A percentile compares a stretch with the other conserved stretches of the same genome.
Evolutionary conservation across 305 asterid species (phyloP).

Genomic region (Fraxinus sp.): DNA sequence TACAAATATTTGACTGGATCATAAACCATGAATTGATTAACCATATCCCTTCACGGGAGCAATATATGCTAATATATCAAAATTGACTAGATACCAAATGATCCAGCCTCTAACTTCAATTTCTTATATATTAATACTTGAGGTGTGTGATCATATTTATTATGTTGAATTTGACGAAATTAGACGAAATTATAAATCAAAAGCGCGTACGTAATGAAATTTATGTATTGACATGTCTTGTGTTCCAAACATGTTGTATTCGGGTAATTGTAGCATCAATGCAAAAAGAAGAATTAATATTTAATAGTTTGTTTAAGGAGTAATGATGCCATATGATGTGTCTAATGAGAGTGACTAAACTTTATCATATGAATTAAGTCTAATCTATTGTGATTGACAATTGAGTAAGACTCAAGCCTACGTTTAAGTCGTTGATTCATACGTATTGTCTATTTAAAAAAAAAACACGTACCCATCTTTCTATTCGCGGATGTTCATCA

Average conservation of each 20-base stretch:
- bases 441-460: not conserved
- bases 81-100: not conserved
- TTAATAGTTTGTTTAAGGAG: not conserved
- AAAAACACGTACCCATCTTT: not conserved
- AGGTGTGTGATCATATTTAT: not conserved
- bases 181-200: not conserved
- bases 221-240: not conserved
- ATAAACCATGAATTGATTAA: not conserved
- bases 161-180: not conserved
- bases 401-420: not conserved
- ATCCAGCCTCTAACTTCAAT: conserved; percentile 12
- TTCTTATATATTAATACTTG: not conserved
- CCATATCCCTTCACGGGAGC: conserved; percentile 29
- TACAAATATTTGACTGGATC: conserved; percentile 17
- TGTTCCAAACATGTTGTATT: not conserved
- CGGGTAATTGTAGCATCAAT: not conserved
- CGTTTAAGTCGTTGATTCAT: not conserved
- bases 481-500: not conserved
- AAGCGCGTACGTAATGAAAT: not conserved
- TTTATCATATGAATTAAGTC: not conserved
- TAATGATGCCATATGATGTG: not conserved
- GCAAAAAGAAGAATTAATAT: not conserved
- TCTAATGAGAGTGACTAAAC: not conserved
- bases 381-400: not conserved
- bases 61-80: not conserved